Evolutionary conservation across 2,329 filamentous ascomycete species (phyloP).

Genomic region (Lachnellula subtilissima): DNA sequence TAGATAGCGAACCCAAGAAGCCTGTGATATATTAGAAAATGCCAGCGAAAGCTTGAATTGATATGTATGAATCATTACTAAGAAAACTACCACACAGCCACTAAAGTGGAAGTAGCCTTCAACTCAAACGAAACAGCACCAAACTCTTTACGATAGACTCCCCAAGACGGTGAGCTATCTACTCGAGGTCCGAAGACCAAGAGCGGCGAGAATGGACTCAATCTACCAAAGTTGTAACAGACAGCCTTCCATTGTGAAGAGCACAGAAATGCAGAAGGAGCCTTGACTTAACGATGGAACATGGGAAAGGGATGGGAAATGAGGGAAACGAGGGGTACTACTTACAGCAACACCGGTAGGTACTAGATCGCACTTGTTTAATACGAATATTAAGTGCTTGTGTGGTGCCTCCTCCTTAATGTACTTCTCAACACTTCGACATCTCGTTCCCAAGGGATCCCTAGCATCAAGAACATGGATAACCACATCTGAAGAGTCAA

Average conservation of each 20-base stretch:
- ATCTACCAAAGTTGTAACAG: slow-evolving; percentile 99
- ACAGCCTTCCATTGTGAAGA: slow-evolving; percentile 68
- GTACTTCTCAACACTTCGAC: slow-evolving; percentile 87
- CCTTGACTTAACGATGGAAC: slow-evolving; percentile 79
- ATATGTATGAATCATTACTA: slow-evolving; percentile 97
- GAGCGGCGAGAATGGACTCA: slow-evolving; percentile 62
- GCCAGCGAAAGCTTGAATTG: slow-evolving; percentile 23
- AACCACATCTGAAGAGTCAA: slow-evolving; percentile 92
- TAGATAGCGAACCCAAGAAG: slow-evolving; percentile 83
- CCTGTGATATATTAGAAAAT: slow-evolving; percentile 50
- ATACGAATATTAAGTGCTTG: slow-evolving; percentile 86
- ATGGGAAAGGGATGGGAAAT: slow-evolving; percentile 9
- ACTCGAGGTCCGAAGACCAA: slow-evolving; percentile 60
- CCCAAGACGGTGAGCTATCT: slow-evolving; percentile 86
- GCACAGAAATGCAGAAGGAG: slow-evolving; percentile 58
- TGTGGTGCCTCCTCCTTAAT: slow-evolving; percentile 89
- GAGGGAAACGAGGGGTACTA: slow-evolving; percentile 33
- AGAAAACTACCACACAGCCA: slow-evolving; percentile 74
- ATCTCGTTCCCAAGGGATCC: slow-evolving; percentile 85
- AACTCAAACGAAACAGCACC: slow-evolving; percentile 95
- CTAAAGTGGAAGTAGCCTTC: slow-evolving; percentile 71
- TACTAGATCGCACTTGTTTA: slow-evolving; percentile 91
- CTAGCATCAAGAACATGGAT: slow-evolving; percentile 91
- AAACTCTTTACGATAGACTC: slow-evolving; percentile 59
- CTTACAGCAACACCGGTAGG: slow-evolving; percentile 93